Percentiles rank a stretch among this genome's conserved stretches.
phyloP scores from a whole-genome alignment of 2,329 filamentous ascomycete genomes.

The Dactylella cylindrospora region DNA sequence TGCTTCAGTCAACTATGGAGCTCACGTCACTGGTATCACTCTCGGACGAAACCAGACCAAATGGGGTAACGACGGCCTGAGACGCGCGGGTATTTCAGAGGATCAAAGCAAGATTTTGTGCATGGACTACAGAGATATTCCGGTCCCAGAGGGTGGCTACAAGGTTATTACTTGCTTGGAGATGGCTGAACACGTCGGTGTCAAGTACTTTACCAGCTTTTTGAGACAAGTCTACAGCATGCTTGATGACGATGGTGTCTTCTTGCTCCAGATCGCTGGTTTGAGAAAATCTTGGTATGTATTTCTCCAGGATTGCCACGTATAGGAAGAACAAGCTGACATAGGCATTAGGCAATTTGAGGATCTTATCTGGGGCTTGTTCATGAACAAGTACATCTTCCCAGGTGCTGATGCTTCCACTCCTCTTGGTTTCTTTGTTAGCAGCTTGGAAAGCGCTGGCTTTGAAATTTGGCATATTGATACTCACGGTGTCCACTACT shows the following conservation, averaged over 20 bases:
- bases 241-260: conserved; percentile 92
- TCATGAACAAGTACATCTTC: conserved; percentile 99
- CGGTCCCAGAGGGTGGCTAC: conserved; percentile 74
- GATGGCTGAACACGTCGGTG: conserved; percentile 98
- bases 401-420: conserved; percentile 94
- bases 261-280: conserved; percentile 94
- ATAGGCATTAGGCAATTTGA: conserved; percentile 52
- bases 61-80: conserved; percentile 90
- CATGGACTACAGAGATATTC: conserved; percentile 96
- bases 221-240: conserved; percentile 86
- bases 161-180: conserved; percentile 97
- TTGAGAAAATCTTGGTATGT: conserved; percentile 95
- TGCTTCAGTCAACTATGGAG: conserved; percentile 88
- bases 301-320: conserved; percentile 51
- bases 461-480: conserved; percentile 91
- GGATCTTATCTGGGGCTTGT: conserved; percentile 95
- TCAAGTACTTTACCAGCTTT: conserved; percentile 81
- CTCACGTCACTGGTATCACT: conserved; percentile 82
- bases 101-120: conserved; percentile 89
- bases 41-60: conserved; percentile 94
- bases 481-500: conserved; percentile 72
- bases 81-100: conserved; percentile 77
- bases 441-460: conserved; percentile 79
- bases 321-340: not conserved
- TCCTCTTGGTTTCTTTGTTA: conserved; percentile 82